Conservation (phyloP, 345 rosid genomes). For the Salix purpurea region DNA sequence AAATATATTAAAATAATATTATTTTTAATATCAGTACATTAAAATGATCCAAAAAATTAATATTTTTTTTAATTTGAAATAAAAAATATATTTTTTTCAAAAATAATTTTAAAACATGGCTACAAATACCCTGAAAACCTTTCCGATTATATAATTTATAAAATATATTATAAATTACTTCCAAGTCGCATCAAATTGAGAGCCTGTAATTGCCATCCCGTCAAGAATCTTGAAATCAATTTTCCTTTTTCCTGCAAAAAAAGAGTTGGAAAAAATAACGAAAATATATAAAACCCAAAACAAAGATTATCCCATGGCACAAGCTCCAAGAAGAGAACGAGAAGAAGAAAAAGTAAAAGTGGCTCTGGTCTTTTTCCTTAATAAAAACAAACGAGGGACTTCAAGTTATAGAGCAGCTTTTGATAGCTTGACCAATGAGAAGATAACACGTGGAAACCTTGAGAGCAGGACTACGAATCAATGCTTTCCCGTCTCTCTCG, state of each 20-base stretch:
- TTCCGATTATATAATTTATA: too few species aligned
- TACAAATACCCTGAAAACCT: too few species aligned
- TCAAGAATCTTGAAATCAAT: background rate
- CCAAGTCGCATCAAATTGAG: background rate
- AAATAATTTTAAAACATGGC: too few species aligned
- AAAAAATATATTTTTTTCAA: too few species aligned
- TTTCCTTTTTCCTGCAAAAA: too few species aligned
- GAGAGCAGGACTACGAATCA: slow-evolving; percentile 3
- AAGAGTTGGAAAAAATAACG: too few species aligned
- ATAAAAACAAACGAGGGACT: background rate
- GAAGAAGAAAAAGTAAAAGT: background rate
- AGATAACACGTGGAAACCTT: slow-evolving; percentile 10
- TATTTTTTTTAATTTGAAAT: too few species aligned
- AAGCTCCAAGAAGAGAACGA: background rate
- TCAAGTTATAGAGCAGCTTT: slow-evolving; percentile 12
- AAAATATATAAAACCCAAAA: background rate
- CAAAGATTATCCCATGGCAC: background rate
- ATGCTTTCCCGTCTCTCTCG: slow-evolving; percentile 8
- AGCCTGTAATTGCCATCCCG: background rate
- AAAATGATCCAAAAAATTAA: too few species aligned
- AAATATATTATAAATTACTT: background rate
- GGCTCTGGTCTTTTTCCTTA: background rate
- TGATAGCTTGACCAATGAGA: background rate
- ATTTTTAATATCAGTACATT: fast-evolving
- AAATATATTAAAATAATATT: too few species aligned